Evolutionary conservation across 176 grass and related monocot species (phyloP), one percentile per base, ranked within the genome.

Genomic region (Rhipidocladum racemiflorum): DNA sequence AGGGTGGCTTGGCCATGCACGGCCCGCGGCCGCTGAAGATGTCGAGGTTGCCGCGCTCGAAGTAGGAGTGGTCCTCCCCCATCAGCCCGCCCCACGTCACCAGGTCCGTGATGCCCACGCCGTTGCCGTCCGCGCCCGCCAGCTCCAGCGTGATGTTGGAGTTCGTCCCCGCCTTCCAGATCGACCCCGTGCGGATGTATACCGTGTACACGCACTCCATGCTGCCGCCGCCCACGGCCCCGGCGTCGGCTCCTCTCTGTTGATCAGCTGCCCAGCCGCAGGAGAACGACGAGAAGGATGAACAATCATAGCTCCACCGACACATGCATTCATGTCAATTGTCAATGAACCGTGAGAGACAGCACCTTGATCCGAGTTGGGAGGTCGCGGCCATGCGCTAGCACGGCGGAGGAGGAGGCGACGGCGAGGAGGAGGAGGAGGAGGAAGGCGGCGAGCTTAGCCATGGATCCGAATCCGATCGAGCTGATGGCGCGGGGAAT

Each of bases 21-120:
- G 92, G 96, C 23, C 92, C 96, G n/a, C 91, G 96, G 40, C 92
- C 96, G 82, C 92, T 91, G 92, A 99, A 99, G 79, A 99, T 89
- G 92, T 99, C 96, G 23, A 99, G 92, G 65, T 99, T 99, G 84
- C 92, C 79, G 53, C 96, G 83, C 87, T 93, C 92, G 89, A 91
- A 99, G 91, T 95, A 99, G 89, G 94, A 81, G 87, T 95, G 77
- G 85, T 55, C 24, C 28, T 15, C 9, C 4, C 73, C 87, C 96
- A 95, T 93, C 16, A 87, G 62, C 44, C 96, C 96, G 43, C 96
- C 96, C 96, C 92, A 99, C 3, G 81, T 53, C 12, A 68, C 88
- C 74, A 99, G 85, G 89, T 93, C 89, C 70, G 76, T 46, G 89
- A 95, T 89, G 29, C 61, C 40, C 67, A 99, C 71, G 15, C 90